These are phyloP conservation scores for Filobasidium floriforme DNA, from an alignment of 768 basidiomycete genomes.

Conservation along the genomic window DNA sequence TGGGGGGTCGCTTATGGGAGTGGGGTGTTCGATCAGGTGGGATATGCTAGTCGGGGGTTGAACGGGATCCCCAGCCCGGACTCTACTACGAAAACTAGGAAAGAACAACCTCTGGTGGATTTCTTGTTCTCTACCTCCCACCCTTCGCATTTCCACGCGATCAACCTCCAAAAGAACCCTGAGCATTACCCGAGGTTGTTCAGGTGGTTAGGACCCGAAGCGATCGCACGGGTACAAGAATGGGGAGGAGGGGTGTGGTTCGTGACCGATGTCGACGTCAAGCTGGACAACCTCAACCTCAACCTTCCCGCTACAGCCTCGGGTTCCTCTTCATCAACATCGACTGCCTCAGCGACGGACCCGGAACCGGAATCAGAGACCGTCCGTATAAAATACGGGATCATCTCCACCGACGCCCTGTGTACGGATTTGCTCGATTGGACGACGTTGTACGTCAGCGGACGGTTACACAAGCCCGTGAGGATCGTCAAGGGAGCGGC, in stretches of 20 bases:
- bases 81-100: conserved; percentile 3
- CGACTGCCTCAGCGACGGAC: background rate
- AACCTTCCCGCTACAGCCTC: background rate
- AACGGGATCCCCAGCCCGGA: conserved; percentile 25
- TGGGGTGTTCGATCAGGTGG: conserved; percentile 88
- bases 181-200: conserved; percentile 84
- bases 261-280: conserved; percentile 77
- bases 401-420: conserved; percentile 81
- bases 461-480: conserved; percentile 91
- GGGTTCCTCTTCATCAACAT: background rate
- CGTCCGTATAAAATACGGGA: conserved; percentile 87
- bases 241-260: conserved; percentile 84
- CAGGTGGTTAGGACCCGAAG: conserved; percentile 71
- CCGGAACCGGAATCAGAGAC: background rate
- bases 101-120: conserved; percentile 37
- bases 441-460: conserved; percentile 86
- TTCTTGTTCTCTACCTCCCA: conserved; percentile 58
- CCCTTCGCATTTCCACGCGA: conserved; percentile 83
- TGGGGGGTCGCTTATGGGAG: conserved; percentile 98
- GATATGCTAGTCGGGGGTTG: conserved; percentile 49
- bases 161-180: conserved; percentile 87
- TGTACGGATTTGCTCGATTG: conserved; percentile 86
- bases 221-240: conserved; percentile 69
- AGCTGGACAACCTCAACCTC: conserved; percentile 30
- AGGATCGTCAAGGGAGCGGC: conserved; percentile 46